Conservation (phyloP, 805 yeast genomes). For the Nakazawaea sp. region DNA sequence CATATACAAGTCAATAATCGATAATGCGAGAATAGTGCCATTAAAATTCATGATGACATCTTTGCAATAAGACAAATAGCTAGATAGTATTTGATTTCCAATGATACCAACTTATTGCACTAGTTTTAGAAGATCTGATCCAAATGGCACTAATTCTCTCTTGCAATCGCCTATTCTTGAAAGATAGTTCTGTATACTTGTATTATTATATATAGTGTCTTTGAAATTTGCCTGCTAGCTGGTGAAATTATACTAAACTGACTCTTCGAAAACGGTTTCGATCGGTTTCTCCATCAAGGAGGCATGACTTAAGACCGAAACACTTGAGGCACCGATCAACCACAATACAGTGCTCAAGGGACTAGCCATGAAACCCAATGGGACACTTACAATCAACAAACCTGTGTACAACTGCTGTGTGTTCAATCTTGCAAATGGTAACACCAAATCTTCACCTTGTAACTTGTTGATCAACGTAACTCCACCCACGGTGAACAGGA, state of each 20-base stretch:
- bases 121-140: slow-evolving; percentile 17
- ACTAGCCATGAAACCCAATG: slow-evolving; percentile 80
- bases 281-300: slow-evolving; percentile 85
- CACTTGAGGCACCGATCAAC: slow-evolving; percentile 84
- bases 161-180: slow-evolving; percentile 2
- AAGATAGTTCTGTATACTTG: slow-evolving; percentile 1
- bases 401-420: slow-evolving; percentile 78
- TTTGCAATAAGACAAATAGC: slow-evolving; percentile 25
- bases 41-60: not conserved
- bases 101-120: slow-evolving; percentile 16
- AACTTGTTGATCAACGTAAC: slow-evolving; percentile 71
- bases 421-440: slow-evolving; percentile 62
- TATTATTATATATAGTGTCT: slow-evolving; percentile 1
- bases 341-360: slow-evolving; percentile 85
- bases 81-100: slow-evolving; percentile 34
- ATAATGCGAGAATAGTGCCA: too few species aligned
- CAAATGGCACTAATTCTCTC: too few species aligned
- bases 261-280: slow-evolving; percentile 85
- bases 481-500: slow-evolving; percentile 68
- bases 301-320: slow-evolving; percentile 75
- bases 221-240: too few species aligned
- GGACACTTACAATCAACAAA: slow-evolving; percentile 64
- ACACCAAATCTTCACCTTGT: slow-evolving; percentile 74
- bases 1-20: too few species aligned
- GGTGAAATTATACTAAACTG: slow-evolving; percentile 22